Evolutionary conservation across 2,329 filamentous ascomycete genomes (phyloP), one percentile per base, ranked within the genome.

Genomic region (Xylariaceae sp.): DNA sequence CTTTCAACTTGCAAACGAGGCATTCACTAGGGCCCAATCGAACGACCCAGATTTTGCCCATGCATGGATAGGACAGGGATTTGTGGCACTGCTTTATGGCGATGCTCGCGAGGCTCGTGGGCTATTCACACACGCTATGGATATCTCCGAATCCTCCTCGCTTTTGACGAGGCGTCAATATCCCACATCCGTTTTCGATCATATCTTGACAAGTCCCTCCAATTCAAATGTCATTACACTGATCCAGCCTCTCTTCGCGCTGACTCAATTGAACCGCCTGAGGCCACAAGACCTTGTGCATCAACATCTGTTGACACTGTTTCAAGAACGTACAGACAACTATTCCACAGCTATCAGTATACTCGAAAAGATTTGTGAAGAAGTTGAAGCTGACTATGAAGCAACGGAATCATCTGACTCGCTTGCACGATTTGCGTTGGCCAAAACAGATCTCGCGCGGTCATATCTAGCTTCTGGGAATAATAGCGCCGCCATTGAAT

Each of bases 101-200:
- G 85, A 95, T 50, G 57, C 70, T 0, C 82, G 79, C 49, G 90
- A 96, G 67, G 91, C 92, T 1, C 77, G 88, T 19, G 83, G 83
- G 10, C 78, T 97, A 8, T 95, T 96, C 61, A 91, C 88, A 1
- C 93, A 98, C 62, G 92, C 93, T 1, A 93, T 95, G 71, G 91
- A 95, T 52, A 92, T 98, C 39, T 83, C 89, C 0, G 87, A 89
- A 49, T 85, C 88, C 0, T 86, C 86, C 0, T 83, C 85, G 0
- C 64, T 83, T 2, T 72, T 89, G 4, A 82, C 85, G 0, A 87
- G 90, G 62, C 80, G 84, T 22, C 87, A 92, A 62, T 97, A 91
- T 62, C 77, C 88, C 0, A 71, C 85, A 0, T 86, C 88, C 1
- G 75, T 87, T 38, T 97, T 98, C 62, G 92, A 98, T 58, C 76